A percentile compares a stretch with the other conserved stretches of the same genome.
Conservation (phyloP, 345 rosid genomes). For the Boechera retrofracta region DNA sequence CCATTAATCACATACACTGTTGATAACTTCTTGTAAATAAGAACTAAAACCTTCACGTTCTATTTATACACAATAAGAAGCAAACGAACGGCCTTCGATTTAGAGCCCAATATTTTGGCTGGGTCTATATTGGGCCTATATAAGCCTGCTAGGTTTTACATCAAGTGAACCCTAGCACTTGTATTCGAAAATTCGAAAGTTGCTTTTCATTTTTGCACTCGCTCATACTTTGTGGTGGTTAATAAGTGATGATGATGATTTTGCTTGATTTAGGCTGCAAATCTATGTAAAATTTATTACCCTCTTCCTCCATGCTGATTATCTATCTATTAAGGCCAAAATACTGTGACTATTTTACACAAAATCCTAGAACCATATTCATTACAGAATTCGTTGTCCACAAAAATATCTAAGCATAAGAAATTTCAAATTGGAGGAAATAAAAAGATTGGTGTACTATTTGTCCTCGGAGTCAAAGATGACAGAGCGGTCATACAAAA, state of each 20-base stretch:
- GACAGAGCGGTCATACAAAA: constrained; percentile 67
- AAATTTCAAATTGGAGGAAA: no score
- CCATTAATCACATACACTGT: not conserved
- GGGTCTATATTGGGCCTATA: not conserved
- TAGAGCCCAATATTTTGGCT: not conserved
- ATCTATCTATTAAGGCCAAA: no score
- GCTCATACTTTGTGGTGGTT: no score
- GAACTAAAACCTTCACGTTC: not conserved
- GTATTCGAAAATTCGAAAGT: no score
- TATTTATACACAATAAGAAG: not conserved
- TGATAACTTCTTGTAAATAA: constrained; percentile 17
- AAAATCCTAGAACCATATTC: no score
- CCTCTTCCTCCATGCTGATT: constrained; percentile 48
- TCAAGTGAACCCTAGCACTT: no score
- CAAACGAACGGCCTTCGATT: not conserved
- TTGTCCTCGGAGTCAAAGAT: constrained; percentile 10
- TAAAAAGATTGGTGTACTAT: not conserved
- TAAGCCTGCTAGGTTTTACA: not conserved
- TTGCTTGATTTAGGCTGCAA: no score
- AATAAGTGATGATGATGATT: no score
- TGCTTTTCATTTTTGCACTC: not conserved
- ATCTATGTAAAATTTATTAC: no score
- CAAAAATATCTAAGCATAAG: no score
- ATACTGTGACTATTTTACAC: no score
- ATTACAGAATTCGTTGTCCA: no score